phyloP scores from a whole-genome alignment of 805 yeast genomes.

The Suhomyces sp. region DNA sequence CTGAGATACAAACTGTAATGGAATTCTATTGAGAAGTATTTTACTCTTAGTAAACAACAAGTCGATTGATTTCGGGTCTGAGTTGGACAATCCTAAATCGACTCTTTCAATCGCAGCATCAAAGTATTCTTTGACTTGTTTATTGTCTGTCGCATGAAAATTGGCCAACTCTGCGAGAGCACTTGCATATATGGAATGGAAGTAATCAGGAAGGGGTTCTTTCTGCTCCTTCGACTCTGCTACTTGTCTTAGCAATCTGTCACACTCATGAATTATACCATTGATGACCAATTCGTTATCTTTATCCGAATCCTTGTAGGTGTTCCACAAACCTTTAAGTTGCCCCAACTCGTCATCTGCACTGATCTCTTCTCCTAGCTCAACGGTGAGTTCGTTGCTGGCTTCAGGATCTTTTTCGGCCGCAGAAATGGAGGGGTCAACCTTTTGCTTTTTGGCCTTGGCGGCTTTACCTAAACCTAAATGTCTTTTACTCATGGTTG shows the following conservation, averaged over 20 bases:
- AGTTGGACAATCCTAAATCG: conserved; percentile 52
- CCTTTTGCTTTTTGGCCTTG: conserved; percentile 25
- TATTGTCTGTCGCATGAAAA: conserved; percentile 48
- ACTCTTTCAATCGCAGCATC: conserved; percentile 72
- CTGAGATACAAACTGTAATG: conserved; percentile 53
- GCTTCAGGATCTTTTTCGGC: conserved; percentile 13
- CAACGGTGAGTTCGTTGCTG: conserved; percentile 46
- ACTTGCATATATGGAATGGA: conserved; percentile 72
- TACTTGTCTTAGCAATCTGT: conserved; percentile 61
- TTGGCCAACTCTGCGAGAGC: conserved; percentile 64
- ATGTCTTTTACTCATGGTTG: conserved; percentile 26
- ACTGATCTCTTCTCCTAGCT: conserved; percentile 65
- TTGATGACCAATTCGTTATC: conserved; percentile 66
- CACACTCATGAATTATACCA: conserved; percentile 92
- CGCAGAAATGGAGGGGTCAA: conserved; percentile 1
- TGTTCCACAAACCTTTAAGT: conserved; percentile 66
- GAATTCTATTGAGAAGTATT: conserved; percentile 56
- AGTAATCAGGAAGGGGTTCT: conserved; percentile 41
- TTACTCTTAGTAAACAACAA: conserved; percentile 54
- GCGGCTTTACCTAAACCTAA: conserved; percentile 39
- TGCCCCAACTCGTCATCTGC: conserved; percentile 80
- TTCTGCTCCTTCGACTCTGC: conserved; percentile 9
- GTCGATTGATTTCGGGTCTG: conserved; percentile 45
- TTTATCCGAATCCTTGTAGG: conserved; percentile 53
- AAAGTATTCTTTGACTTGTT: conserved; percentile 54